Conservation (phyloP, 2,329 filamentous ascomycete genomes). For the Monilinia fructicola region DNA sequence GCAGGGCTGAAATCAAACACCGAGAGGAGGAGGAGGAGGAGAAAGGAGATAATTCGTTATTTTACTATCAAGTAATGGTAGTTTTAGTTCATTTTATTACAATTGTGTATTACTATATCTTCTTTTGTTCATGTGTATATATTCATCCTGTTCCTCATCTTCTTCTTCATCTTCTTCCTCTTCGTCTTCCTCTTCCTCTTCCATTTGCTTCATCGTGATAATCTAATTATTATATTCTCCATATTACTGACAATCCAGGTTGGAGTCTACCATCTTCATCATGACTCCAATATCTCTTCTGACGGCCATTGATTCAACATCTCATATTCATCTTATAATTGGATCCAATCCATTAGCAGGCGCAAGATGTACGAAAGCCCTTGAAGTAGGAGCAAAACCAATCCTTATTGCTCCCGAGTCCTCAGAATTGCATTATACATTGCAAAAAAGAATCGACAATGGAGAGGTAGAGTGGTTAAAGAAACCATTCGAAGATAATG, state of each 20-base stretch:
- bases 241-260: not conserved
- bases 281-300: constrained; percentile 55
- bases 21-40: constrained; percentile 7
- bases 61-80: not conserved
- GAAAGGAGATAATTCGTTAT: constrained; percentile 9
- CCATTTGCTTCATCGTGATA: too few species aligned
- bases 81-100: not conserved
- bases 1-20: constrained; percentile 10
- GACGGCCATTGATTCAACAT: constrained; percentile 67
- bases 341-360: constrained; percentile 87
- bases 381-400: constrained; percentile 78
- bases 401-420: constrained; percentile 72
- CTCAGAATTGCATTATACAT: constrained; percentile 56
- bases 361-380: constrained; percentile 73
- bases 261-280: not conserved
- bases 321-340: constrained; percentile 78
- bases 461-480: constrained; percentile 65
- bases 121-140: not conserved
- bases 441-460: constrained; percentile 64
- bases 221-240: too few species aligned
- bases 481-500: constrained; percentile 65
- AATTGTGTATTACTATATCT: not conserved
- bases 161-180: not conserved
- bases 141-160: not conserved
- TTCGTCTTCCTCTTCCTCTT: not conserved